phyloP scores from a whole-genome alignment of 2,329 filamentous ascomycete species.

The Xylariaceae sp. region DNA sequence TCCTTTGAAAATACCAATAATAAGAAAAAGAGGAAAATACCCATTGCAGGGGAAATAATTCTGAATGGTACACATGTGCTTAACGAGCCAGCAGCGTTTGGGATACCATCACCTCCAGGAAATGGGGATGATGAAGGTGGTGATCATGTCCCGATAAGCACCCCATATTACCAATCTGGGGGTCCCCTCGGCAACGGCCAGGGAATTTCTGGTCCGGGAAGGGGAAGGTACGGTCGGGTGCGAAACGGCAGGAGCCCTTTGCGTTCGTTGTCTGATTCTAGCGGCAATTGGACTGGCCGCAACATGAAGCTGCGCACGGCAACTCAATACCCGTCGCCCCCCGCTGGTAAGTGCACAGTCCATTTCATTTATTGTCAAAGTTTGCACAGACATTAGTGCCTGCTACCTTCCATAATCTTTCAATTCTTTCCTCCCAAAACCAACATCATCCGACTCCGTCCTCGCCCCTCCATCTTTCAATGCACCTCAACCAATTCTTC shows the following conservation, averaged over 20 bases:
- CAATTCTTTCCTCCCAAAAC: background rate
- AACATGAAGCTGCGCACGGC: conserved; percentile 41
- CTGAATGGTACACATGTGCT: conserved; percentile 40
- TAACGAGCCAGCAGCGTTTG: conserved; percentile 33
- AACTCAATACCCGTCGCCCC: conserved; percentile 36
- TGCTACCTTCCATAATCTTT: background rate
- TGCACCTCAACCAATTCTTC: no score
- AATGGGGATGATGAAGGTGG: conserved; percentile 34
- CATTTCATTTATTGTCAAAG: background rate
- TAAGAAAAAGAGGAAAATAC: conserved; percentile 98
- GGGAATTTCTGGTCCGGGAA: conserved; percentile 77
- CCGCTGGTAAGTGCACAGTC: conserved; percentile 39
- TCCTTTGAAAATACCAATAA: conserved; percentile 98
- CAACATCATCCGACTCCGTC: background rate
- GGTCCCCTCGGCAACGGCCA: conserved; percentile 54
- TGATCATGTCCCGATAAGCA: conserved; percentile 32
- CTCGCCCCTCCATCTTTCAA: background rate
- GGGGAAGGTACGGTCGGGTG: conserved; percentile 73
- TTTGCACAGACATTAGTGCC: background rate
- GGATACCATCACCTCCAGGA: conserved; percentile 31
- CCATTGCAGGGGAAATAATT: conserved; percentile 69
- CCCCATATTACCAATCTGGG: conserved; percentile 40
- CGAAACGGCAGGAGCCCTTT: conserved; percentile 58
- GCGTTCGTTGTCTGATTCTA: conserved; percentile 54
- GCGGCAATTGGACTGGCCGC: conserved; percentile 50